phyloP scores from a whole-genome alignment of 2,329 filamentous ascomycete species.

The Zopfia rhizophila region DNA sequence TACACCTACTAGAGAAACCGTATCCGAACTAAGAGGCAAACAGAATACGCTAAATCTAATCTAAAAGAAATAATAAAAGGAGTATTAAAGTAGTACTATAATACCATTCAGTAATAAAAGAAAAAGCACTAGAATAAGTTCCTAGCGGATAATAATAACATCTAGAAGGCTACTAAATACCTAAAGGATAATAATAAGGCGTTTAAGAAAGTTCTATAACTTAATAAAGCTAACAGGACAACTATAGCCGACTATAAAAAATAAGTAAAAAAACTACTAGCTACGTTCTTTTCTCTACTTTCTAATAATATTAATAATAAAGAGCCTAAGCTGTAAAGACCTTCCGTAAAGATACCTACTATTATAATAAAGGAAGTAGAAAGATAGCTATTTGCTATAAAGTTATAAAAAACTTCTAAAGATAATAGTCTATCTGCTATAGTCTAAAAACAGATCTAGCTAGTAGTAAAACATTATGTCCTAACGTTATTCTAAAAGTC shows the following conservation, averaged over 20 bases:
- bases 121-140: constrained; percentile 22
- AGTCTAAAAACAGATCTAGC: constrained; percentile 25
- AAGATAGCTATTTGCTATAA: constrained; percentile 15
- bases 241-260: constrained; percentile 12
- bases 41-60: constrained; percentile 11
- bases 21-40: constrained; percentile 11
- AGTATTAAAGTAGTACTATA: constrained; percentile 17
- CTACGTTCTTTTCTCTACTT: constrained; percentile 17
- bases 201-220: constrained; percentile 18
- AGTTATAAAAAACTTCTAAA: constrained; percentile 19
- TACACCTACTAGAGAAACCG: constrained; percentile 29
- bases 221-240: constrained; percentile 16
- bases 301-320: constrained; percentile 13
- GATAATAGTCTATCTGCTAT: constrained; percentile 15
- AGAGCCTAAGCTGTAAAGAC: constrained; percentile 12
- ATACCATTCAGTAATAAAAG: constrained; percentile 21
- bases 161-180: constrained; percentile 20
- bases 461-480: constrained; percentile 21
- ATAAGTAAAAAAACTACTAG: constrained; percentile 15
- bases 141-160: constrained; percentile 18
- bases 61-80: constrained; percentile 15
- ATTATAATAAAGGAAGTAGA: constrained; percentile 17
- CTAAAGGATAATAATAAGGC: constrained; percentile 18
- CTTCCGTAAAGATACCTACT: constrained; percentile 13
- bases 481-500: constrained; percentile 24